Percentiles rank a stretch among this genome's conserved stretches.
phyloP scores from a whole-genome alignment of 305 asterid genomes.

The Fraxinus velutina region DNA sequence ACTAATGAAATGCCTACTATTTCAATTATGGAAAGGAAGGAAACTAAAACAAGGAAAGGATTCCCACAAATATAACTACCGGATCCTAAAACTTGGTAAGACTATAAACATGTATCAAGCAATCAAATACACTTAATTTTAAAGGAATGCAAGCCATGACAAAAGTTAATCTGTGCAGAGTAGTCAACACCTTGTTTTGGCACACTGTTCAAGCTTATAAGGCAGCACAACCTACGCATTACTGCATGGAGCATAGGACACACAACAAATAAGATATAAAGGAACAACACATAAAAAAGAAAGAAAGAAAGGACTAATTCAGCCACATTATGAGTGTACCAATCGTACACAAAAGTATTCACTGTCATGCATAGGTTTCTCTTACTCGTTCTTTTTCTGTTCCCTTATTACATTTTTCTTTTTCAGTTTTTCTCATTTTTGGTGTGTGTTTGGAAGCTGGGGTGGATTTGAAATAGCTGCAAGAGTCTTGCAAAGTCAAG shows the following conservation, averaged over 20 bases:
- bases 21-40: neutral
- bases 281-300: neutral
- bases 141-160: neutral
- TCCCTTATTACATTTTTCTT: neutral
- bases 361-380: neutral
- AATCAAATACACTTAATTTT: neutral
- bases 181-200: neutral
- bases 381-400: neutral
- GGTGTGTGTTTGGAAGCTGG: neutral
- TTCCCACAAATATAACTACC: neutral
- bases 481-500: neutral
- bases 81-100: neutral
- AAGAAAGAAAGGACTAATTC: neutral
- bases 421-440: neutral
- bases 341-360: neutral
- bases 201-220: neutral
- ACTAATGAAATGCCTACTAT: neutral
- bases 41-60: neutral
- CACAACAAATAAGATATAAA: neutral
- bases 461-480: neutral
- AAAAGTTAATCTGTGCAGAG: neutral
- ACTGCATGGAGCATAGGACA: neutral
- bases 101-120: neutral
- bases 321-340: neutral
- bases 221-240: neutral